These are phyloP conservation scores for Chaetomium sp. DNA, from an alignment of 2,329 filamentous ascomycete species.

Conservation along the genomic window DNA sequence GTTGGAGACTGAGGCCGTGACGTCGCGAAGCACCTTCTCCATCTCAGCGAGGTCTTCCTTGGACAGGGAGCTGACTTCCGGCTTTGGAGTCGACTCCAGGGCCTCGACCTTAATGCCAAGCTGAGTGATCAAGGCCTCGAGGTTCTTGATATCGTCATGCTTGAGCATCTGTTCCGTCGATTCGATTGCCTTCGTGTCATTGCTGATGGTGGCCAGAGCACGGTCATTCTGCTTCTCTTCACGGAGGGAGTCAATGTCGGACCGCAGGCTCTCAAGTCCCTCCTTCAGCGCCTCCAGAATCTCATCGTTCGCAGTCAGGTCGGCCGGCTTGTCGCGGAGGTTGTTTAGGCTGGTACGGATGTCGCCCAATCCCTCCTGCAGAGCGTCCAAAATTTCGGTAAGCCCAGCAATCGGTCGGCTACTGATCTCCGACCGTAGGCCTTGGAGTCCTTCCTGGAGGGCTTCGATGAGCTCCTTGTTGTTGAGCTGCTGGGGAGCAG, in stretches of 20 bases:
- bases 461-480: constrained; percentile 65
- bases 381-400: constrained; percentile 79
- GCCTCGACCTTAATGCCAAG: constrained; percentile 79
- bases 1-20: constrained; percentile 29
- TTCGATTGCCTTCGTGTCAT: constrained; percentile 40
- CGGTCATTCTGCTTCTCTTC: constrained; percentile 43
- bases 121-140: constrained; percentile 77
- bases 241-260: constrained; percentile 74
- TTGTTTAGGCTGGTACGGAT: constrained; percentile 71
- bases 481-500: constrained; percentile 34
- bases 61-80: constrained; percentile 24
- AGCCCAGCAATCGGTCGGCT: constrained; percentile 63
- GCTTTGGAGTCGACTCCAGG: constrained; percentile 49
- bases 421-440: constrained; percentile 66
- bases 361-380: constrained; percentile 80
- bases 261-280: constrained; percentile 68
- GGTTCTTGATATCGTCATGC: constrained; percentile 72
- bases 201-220: constrained; percentile 48
- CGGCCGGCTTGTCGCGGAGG: constrained; percentile 69
- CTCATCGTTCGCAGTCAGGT: constrained; percentile 80
- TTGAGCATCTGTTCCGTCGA: constrained; percentile 47
- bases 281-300: constrained; percentile 80
- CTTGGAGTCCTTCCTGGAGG: constrained; percentile 65
- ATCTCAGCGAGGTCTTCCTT: constrained; percentile 32
- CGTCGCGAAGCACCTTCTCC: constrained; percentile 47